Evolutionary conservation across 768 basidiomycete genomes (phyloP), one percentile per base, ranked within the genome.

Genomic region (Suillus fuscotomentosus): DNA sequence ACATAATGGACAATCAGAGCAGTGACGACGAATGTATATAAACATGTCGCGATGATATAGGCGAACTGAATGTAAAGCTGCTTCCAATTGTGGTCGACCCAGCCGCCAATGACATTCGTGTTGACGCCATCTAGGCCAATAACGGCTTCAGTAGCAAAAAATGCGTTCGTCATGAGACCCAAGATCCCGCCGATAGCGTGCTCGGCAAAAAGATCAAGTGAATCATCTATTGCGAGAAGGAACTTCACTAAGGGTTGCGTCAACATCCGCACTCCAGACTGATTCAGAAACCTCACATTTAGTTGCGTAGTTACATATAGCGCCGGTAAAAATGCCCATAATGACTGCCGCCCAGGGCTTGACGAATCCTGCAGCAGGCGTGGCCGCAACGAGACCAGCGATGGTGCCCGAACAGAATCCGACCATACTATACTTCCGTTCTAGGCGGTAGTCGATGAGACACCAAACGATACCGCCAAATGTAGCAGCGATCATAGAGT

Each of bases 321-420:
- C 82, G 17, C 90, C 94, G 4, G 89, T 82, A 53, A 94, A 70
- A 69, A 90, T 75, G 47, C 95, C 95, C 67, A 90, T 83, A 31
- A 94, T 79, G 34, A 95, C 80, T 42, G 92, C 83, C 0, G 88
- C 85, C 86, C 94, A 93, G 3, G 90, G 82, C 27, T 86, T 86
- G 51, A 97, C 80, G 75, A 79, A 95, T 39, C 95, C 95, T 11
- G 90, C 89, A 9, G 92, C 89, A 10, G 95, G 94, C 22, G 94
- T 96, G 53, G 93, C 93, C 41, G 91, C 91, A 60, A 95, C 92
- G 55, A 94, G 83, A 51, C 93, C 94, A 22, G 92, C 89, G 66
- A 97, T 91, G 34, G 93, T 92, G n/a, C 95, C 95, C 0, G 86
- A 77, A 77, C 95, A 97, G 75, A 97, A 90, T 42, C 94, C 93